These are phyloP conservation scores for Pyrenophora teres DNA, from an alignment of 2,329 filamentous ascomycete species.

Conservation along the genomic window DNA sequence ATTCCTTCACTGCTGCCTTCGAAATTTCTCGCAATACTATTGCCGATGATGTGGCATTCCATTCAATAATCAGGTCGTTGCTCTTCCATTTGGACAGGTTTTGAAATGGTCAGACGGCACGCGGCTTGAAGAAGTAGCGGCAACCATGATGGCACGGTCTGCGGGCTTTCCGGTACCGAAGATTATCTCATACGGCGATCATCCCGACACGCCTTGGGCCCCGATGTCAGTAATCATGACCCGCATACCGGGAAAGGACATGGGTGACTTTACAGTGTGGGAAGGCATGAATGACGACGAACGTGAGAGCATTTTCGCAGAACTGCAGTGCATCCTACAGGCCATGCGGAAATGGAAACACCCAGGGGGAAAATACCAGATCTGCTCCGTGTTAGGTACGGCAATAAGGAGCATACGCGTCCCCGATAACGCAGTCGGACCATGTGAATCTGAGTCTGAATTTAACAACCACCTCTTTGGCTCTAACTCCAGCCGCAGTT, in stretches of 20 bases:
- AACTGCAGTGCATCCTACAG: constrained; percentile 43
- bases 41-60: constrained; percentile 21
- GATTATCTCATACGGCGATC: constrained; percentile 23
- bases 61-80: constrained; percentile 18
- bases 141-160: constrained; percentile 18
- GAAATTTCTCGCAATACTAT: background rate
- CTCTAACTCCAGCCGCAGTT: no score
- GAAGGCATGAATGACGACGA: constrained; percentile 33
- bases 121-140: constrained; percentile 23
- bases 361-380: constrained; percentile 22
- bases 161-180: constrained; percentile 25
- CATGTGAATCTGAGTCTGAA: no score
- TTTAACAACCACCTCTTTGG: no score
- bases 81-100: constrained; percentile 23
- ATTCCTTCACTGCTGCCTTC: background rate
- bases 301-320: constrained; percentile 40
- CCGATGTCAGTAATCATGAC: constrained; percentile 39
- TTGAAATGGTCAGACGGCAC: constrained; percentile 27
- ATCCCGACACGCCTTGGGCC: constrained; percentile 10
- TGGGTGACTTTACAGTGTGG: constrained; percentile 13
- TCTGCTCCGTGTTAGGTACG: constrained; percentile 43
- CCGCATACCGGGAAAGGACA: constrained; percentile 43
- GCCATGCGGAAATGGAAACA: constrained; percentile 46
- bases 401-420: constrained; percentile 35
- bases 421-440: no score